phyloP scores from a whole-genome alignment of 2,329 filamentous ascomycete species.

The Microcyclospora tardicrescens region DNA sequence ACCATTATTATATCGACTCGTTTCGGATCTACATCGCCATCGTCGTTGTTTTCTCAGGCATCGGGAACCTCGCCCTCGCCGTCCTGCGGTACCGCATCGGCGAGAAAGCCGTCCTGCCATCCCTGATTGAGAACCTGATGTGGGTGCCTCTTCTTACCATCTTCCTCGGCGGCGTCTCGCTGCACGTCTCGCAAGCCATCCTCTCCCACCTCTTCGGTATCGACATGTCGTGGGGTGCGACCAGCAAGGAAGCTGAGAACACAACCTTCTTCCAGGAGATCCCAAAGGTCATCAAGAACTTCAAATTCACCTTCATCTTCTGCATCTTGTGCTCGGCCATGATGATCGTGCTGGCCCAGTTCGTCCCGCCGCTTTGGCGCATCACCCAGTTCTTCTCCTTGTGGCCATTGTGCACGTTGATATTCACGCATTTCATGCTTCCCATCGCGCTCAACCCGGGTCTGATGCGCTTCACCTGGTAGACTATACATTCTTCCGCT shows the following conservation, averaged over 20 bases:
- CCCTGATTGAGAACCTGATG: constrained; percentile 44
- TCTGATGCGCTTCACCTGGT: constrained; percentile 52
- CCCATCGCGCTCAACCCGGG: constrained; percentile 50
- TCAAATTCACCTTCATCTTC: constrained; percentile 43
- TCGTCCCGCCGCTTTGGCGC: constrained; percentile 40
- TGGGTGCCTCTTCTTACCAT: constrained; percentile 43
- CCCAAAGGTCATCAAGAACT: constrained; percentile 41
- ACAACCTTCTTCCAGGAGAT: constrained; percentile 46
- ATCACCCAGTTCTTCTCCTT: constrained; percentile 48
- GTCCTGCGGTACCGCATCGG: constrained; percentile 60
- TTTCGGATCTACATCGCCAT: constrained; percentile 74
- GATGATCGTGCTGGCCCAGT: constrained; percentile 37
- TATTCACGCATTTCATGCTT: constrained; percentile 44
- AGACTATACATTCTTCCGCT: constrained; percentile 6
- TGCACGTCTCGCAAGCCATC: constrained; percentile 29
- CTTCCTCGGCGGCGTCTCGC: constrained; percentile 29
- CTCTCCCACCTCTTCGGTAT: constrained; percentile 28
- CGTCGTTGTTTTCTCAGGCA: constrained; percentile 62
- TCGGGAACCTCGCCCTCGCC: constrained; percentile 60
- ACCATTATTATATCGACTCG: constrained; percentile 68
- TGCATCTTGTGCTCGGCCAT: constrained; percentile 33
- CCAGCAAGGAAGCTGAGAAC: constrained; percentile 45
- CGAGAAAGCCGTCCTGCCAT: constrained; percentile 46
- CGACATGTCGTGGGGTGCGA: constrained; percentile 40
- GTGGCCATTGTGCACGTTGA: constrained; percentile 41